Conservation (phyloP, 768 basidiomycete species). For the Candolleomyces eurysporus region DNA sequence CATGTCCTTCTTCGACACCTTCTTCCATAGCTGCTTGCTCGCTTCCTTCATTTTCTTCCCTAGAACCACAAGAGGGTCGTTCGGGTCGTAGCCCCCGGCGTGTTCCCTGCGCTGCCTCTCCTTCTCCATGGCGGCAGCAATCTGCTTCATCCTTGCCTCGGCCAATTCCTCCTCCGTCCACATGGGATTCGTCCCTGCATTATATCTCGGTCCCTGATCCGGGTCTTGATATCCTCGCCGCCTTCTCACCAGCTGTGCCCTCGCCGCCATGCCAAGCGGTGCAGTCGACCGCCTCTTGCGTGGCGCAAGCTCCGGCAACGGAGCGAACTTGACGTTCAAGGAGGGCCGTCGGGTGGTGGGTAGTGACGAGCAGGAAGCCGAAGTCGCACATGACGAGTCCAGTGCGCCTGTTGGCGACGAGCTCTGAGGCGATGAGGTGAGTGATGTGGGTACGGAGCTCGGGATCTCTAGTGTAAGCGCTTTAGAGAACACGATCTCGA, state of each 20-base stretch:
- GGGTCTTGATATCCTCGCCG: not conserved
- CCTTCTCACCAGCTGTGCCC: not conserved
- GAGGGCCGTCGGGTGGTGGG: slow-evolving; percentile 3
- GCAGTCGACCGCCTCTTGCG: slow-evolving; percentile 36
- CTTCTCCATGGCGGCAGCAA: slow-evolving; percentile 22
- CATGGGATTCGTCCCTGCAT: not conserved
- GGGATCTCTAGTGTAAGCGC: slow-evolving; percentile 7
- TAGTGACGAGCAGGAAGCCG: slow-evolving; percentile 14
- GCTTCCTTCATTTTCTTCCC: slow-evolving; percentile 53
- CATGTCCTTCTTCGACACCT: slow-evolving; percentile 38
- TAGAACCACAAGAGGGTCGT: slow-evolving; percentile 48
- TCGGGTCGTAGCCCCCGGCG: slow-evolving; percentile 21
- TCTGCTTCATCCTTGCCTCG: slow-evolving; percentile 26
- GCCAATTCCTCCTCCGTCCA: slow-evolving; percentile 41
- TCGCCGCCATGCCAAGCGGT: not conserved
- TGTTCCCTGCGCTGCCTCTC: slow-evolving; percentile 9
- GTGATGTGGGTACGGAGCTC: slow-evolving; percentile 27
- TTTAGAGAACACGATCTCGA: slow-evolving; percentile 5
- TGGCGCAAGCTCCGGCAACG: slow-evolving; percentile 53
- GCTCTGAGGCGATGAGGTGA: slow-evolving; percentile 40
- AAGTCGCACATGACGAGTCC: not conserved
- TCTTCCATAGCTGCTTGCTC: slow-evolving; percentile 50
- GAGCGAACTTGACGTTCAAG: slow-evolving; percentile 55
- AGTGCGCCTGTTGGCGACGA: slow-evolving; percentile 34
- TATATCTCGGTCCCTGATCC: not conserved